phyloP scores from a whole-genome alignment of 345 rosid species.

The Pugionium dolabratum region DNA sequence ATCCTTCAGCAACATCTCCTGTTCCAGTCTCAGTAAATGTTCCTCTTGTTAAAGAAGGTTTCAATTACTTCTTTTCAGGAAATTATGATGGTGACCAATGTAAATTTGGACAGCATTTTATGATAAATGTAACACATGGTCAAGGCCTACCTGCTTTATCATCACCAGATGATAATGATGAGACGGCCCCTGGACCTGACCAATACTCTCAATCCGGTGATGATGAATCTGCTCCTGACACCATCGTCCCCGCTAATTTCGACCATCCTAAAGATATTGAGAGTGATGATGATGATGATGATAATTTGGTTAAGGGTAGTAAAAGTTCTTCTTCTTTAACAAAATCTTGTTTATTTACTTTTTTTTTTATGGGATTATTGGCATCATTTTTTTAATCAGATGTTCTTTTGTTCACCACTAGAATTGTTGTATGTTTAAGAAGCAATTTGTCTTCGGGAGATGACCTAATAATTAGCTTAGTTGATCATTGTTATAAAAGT shows the following conservation, averaged over 20 bases:
- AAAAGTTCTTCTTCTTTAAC: conserved; percentile 41
- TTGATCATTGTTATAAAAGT: not conserved
- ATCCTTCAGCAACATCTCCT: conserved; percentile 75
- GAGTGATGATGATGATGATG: conserved; percentile 39
- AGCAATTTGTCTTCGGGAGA: conserved; percentile 13
- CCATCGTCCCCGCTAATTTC: conserved; percentile 67
- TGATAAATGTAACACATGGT: conserved; percentile 75
- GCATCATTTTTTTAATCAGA: conserved; percentile 27
- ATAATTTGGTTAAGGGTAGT: conserved; percentile 12
- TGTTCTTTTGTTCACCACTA: conserved; percentile 1
- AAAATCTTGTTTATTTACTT: conserved; percentile 33
- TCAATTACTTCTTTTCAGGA: conserved; percentile 74
- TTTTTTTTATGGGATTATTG: conserved; percentile 37
- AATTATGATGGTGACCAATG: conserved; percentile 94
- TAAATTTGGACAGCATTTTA: conserved; percentile 61
- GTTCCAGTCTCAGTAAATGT: conserved; percentile 56
- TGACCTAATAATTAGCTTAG: not conserved
- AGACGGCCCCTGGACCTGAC: conserved; percentile 57
- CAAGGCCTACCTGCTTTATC: conserved; percentile 62
- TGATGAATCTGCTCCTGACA: conserved; percentile 73
- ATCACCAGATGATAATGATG: conserved; percentile 44
- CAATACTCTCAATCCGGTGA: conserved; percentile 47
- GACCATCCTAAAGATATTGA: conserved; percentile 55
- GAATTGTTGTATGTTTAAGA: conserved; percentile 17
- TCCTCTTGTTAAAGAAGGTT: conserved; percentile 75